Base-by-base conservation (phyloP, 441 rosid species). In the Flueggea neowawraea region DNA sequence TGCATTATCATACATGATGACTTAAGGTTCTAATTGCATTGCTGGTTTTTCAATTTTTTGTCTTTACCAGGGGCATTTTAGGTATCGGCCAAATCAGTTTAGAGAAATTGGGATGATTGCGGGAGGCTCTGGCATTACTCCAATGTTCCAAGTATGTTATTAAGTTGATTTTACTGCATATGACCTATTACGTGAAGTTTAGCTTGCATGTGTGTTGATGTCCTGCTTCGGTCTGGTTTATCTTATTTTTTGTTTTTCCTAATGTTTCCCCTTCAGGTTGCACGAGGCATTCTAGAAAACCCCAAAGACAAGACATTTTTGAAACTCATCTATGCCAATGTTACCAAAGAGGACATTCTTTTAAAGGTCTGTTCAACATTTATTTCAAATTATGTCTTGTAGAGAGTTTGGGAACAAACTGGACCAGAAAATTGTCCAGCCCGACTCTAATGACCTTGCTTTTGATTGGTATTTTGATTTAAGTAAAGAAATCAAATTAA, bases 61-160 rank as follows among this genome's bases (percentile, higher is more conserved):
- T 49, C 31, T 16, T 58, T 59, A 67, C 61, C 85, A 93, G 98
- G 98, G 97, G 9, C 88, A 93, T 56, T 93, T 93, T 71, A 87
- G 69, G 80, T 93, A 90, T 74, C 91, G 80, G 64, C 80, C 91
- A 9, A 93, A 91, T 36, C 83, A 85, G 76, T 87, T 87, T 74
- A 87, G 91, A 73, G 98, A 88, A 60, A 88, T 88, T 58, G 98
- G 98, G 61, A 94, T 94, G 97, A 71, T 89, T 73, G 95, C 95
- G 56, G 98, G 98, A 62, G 98, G 98, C 57, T 84, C 98, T 63
- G 98, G 97, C 73, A 94, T 94, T 73, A 94, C 98, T 69, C 98
- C 97, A n/a, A 94, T 90, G 98, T 94, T 87, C 82, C 98, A 94
- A 76, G 98, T 90, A 72, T 64, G 84, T 56, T 54, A 58, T 65